phyloP scores from a whole-genome alignment of 495 filamentous ascomycete species.

The Lepidopterella palustris region DNA sequence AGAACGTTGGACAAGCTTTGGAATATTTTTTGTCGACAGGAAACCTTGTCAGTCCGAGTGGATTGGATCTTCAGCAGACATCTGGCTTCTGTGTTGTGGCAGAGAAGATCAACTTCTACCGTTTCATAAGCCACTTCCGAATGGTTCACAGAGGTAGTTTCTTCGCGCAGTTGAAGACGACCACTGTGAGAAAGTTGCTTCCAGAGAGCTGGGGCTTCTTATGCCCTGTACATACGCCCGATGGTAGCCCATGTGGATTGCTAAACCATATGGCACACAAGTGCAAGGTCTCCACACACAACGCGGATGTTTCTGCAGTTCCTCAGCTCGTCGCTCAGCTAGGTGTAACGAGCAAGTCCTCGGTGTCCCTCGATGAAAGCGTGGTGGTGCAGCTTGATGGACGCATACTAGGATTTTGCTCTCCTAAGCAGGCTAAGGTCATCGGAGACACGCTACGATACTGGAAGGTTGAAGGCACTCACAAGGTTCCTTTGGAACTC shows the following conservation, averaged over 20 bases:
- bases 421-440: slow-evolving; percentile 67
- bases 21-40: slow-evolving; percentile 97
- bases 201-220: slow-evolving; percentile 98
- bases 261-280: slow-evolving; percentile 95
- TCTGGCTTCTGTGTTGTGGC: slow-evolving; percentile 95
- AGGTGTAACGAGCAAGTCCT: slow-evolving; percentile 65
- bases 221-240: slow-evolving; percentile 95
- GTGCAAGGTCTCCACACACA: slow-evolving; percentile 74
- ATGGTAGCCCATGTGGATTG: slow-evolving; percentile 89
- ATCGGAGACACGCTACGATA: slow-evolving; percentile 79
- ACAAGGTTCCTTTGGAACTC: slow-evolving; percentile 73
- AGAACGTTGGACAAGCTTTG: slow-evolving; percentile 75
- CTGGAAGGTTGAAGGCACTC: slow-evolving; percentile 92
- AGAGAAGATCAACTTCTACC: slow-evolving; percentile 98
- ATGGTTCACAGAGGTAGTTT: slow-evolving; percentile 99
- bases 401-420: slow-evolving; percentile 80
- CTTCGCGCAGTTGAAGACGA: slow-evolving; percentile 96
- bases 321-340: slow-evolving; percentile 67
- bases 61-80: slow-evolving; percentile 86
- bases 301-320: slow-evolving; percentile 63
- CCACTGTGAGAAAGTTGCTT: slow-evolving; percentile 87
- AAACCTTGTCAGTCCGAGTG: slow-evolving; percentile 82
- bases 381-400: slow-evolving; percentile 88
- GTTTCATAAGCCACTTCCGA: slow-evolving; percentile 98
- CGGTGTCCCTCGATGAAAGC: slow-evolving; percentile 68